Conservation (phyloP, 169 alveolate species). For the Plasmodium knowlesi region DNA sequence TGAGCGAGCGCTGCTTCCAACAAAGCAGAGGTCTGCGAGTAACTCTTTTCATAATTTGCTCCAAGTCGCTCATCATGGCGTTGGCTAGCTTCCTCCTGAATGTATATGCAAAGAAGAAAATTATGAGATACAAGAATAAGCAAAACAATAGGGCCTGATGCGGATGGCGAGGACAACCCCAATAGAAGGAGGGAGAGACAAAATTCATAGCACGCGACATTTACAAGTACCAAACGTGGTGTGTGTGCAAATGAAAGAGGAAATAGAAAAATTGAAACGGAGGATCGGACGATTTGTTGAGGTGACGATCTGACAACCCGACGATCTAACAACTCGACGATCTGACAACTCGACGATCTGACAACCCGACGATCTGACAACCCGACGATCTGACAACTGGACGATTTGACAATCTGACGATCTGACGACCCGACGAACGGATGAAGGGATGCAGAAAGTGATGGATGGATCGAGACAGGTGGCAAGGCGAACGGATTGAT, state of each 20-base stretch:
- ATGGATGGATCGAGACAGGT: neutral
- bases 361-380: too few relatives aligned
- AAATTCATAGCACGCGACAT: neutral
- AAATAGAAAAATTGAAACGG: neutral
- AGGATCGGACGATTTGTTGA: too few relatives aligned
- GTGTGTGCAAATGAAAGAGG: neutral
- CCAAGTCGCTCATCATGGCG: conserved; percentile 32
- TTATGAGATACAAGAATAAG: conserved; percentile 2
- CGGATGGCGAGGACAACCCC: neutral
- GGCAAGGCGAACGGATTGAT: neutral
- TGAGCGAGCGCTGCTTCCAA: conserved; percentile 19
- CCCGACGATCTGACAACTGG: too few relatives aligned
- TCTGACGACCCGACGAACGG: too few relatives aligned
- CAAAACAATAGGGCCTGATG: neutral
- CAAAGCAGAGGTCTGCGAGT: conserved; percentile 31
- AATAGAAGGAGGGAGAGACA: neutral
- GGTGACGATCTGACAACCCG: too few relatives aligned
- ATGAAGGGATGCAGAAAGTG: neutral
- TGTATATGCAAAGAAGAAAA: conserved; percentile 29
- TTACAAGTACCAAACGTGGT: neutral
- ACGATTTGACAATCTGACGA: too few relatives aligned
- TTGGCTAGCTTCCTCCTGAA: conserved; percentile 16
- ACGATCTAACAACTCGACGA: too few relatives aligned
- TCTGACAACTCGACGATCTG: too few relatives aligned
- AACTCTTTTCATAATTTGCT: conserved; percentile 24